Base-by-base conservation (phyloP, 164 flowering plant genomes). In the Piper betle region DNA sequence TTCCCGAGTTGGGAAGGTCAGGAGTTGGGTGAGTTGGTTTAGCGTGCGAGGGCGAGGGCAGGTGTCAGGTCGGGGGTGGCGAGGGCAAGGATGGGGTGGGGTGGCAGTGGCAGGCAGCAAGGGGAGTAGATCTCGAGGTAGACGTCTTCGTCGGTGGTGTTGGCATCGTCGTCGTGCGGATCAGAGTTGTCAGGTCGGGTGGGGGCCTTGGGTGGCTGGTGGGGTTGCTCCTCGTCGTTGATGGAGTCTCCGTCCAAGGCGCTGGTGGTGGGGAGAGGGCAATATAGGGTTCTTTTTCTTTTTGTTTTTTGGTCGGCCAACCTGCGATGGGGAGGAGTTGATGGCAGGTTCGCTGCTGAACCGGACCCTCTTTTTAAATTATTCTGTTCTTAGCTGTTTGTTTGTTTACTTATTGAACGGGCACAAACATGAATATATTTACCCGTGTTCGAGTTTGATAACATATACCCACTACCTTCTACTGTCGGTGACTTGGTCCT, bases 41-140 rank as follows among this genome's bases (percentile, higher is more conserved):
- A 25, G 33, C 2, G 77, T 12, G 85, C 85, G 4, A 85, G 74
- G 52, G 85, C 76, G 13, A 81, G 66, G 75, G 58, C 54, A 72
- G 50, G 68, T 74, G 16, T 46, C 50, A 15, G 50, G 10, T 0
- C 16, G 17, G 58, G 58, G 39, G 38, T 4, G 39, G 58, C 58
- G 12, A 55, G 58, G 58, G 78, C 25, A 52, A 58, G 61, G 67
- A 43, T 20, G 48, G 60, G 33, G 1, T 2, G 33, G 33, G 33
- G n/a, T n/a, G 33, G 33, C 33, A 25, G 33, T 25, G 41, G 52
- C 60, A 53, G 33, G 33, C 33, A 2, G 33, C 2, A 25, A 2
- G 33, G 33, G 33, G 33, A 46, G 46, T 42, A 25, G 58, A 40
- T 50, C 6, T 13, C 5, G 39, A 5, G 16, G 38, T 15, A 2